A percentile compares a stretch with the other conserved stretches of the same genome.
phyloP scores from a whole-genome alignment of 202 grass and related monocot genomes.

The Bolboschoenoplectus hybrid region DNA sequence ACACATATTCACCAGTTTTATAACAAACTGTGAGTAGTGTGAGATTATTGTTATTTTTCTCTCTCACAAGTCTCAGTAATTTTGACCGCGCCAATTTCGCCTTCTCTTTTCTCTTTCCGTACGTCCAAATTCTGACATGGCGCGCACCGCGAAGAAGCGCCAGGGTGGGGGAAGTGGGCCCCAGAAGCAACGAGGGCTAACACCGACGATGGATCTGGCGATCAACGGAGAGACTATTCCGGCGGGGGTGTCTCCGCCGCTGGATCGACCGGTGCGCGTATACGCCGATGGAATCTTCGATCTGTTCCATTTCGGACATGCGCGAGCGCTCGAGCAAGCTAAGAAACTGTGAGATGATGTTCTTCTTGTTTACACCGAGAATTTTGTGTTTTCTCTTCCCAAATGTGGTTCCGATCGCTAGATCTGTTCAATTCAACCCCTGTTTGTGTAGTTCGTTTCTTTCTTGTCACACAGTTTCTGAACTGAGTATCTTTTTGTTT shows the following conservation, averaged over 20 bases:
- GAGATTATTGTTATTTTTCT: neutral
- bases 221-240: constrained; percentile 3
- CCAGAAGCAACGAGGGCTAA: neutral
- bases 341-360: constrained; percentile 62
- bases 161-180: constrained; percentile 21
- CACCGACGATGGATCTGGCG: constrained; percentile 30
- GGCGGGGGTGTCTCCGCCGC: neutral
- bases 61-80: neutral
- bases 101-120: neutral
- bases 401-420: neutral
- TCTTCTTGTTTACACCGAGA: neutral
- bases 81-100: neutral
- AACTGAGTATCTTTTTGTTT: neutral
- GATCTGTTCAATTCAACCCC: constrained; percentile 21
- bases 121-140: constrained; percentile 34
- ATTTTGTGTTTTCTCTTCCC: neutral
- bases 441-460: neutral
- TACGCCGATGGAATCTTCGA: constrained; percentile 99
- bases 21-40: neutral
- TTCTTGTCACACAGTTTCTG: neutral
- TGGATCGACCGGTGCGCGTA: constrained; percentile 64
- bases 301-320: constrained; percentile 98
- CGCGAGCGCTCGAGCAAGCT: constrained; percentile 96
- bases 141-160: constrained; percentile 45
- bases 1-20: neutral